Conservation (phyloP, 2,329 filamentous ascomycete species). For the Colletotrichum destructivum region DNA sequence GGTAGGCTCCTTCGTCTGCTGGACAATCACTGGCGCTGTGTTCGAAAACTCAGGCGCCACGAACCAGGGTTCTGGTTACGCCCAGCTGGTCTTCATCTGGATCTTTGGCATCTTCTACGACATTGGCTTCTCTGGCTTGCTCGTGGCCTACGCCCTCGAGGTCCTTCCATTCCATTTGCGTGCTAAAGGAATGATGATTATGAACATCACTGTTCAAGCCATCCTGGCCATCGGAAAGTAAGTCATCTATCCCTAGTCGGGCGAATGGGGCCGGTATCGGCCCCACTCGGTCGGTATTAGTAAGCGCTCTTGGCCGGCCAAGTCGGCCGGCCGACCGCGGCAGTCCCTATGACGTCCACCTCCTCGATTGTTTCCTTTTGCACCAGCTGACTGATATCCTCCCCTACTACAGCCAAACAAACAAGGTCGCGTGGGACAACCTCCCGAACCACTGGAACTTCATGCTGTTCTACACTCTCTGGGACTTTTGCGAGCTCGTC, state of each 20-base stretch:
- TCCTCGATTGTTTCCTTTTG: neutral
- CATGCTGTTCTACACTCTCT: slow-evolving; percentile 76
- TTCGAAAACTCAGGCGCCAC: slow-evolving; percentile 63
- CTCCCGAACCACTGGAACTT: slow-evolving; percentile 75
- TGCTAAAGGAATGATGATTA: slow-evolving; percentile 73
- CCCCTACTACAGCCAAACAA: slow-evolving; percentile 66
- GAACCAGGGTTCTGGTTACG: slow-evolving; percentile 64
- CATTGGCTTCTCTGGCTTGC: slow-evolving; percentile 71
- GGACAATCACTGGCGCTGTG: slow-evolving; percentile 67
- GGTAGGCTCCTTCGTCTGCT: slow-evolving; percentile 63
- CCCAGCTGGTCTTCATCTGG: slow-evolving; percentile 72
- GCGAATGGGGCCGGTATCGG: no score
- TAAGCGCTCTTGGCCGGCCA: no score
- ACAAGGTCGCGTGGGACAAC: slow-evolving; percentile 74
- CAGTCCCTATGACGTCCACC: no score
- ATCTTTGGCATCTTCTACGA: slow-evolving; percentile 73
- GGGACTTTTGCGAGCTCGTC: slow-evolving; percentile 72
- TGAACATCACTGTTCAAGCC: slow-evolving; percentile 76
- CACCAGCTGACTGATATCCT: slow-evolving; percentile 8
- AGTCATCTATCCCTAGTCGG: slow-evolving; percentile 47
- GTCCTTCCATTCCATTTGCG: slow-evolving; percentile 72
- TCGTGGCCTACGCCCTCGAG: slow-evolving; percentile 72
- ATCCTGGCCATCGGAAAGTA: slow-evolving; percentile 73
- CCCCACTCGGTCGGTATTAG: no score
- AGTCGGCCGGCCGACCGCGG: no score